Evolutionary conservation across 768 basidiomycete species (phyloP).

Genomic region (Collybia mongolica): DNA sequence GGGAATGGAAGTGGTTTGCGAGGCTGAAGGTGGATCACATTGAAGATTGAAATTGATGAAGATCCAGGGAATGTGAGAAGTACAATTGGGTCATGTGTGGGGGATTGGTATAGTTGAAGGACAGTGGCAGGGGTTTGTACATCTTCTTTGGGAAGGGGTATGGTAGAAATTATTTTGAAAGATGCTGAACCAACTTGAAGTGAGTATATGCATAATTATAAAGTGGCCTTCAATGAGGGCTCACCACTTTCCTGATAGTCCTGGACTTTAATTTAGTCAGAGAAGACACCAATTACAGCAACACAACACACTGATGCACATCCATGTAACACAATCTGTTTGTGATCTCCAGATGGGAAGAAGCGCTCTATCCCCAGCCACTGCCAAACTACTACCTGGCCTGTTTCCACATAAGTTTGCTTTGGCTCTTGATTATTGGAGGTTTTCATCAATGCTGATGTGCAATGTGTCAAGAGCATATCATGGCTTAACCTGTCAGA

Average conservation of each 20-base stretch:
- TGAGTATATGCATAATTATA: not conserved
- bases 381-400: constrained; percentile 59
- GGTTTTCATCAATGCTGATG: constrained; percentile 45
- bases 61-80: constrained; percentile 39
- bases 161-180: constrained; percentile 58
- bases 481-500: constrained; percentile 54
- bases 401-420: constrained; percentile 36
- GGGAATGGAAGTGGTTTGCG: constrained; percentile 43
- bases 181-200: constrained; percentile 43
- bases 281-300: not conserved
- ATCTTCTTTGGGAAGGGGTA: constrained; percentile 37
- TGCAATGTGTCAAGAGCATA: constrained; percentile 51
- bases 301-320: constrained; percentile 53
- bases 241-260: constrained; percentile 78
- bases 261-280: constrained; percentile 28
- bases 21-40: constrained; percentile 43
- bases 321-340: constrained; percentile 45
- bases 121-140: constrained; percentile 30
- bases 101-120: constrained; percentile 42
- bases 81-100: constrained; percentile 52
- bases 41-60: constrained; percentile 41
- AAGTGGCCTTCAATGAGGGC: constrained; percentile 15
- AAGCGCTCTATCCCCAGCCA: constrained; percentile 70
- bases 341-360: constrained; percentile 46
- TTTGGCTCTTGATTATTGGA: constrained; percentile 21